A percentile compares a stretch with the other conserved stretches of the same genome.
phyloP scores from a whole-genome alignment of 2,329 filamentous ascomycete species.

The Colletotrichum orchidophilum region DNA sequence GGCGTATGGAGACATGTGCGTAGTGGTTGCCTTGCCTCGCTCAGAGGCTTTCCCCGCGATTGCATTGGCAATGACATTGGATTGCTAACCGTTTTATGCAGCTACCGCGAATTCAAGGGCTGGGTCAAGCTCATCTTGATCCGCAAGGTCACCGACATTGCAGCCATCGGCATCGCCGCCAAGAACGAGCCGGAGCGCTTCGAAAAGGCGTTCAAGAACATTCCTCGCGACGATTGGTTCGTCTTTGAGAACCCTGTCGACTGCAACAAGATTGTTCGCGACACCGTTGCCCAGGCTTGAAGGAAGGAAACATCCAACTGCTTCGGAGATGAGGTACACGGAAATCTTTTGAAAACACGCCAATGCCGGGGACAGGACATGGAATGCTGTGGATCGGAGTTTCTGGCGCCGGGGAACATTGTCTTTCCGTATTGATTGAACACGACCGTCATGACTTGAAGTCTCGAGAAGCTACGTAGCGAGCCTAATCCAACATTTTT shows the following conservation, averaged over 20 bases:
- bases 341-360: not conserved
- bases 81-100: constrained; percentile 38
- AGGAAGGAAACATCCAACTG: not conserved
- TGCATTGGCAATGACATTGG: too few relatives aligned
- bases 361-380: not conserved
- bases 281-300: constrained; percentile 36
- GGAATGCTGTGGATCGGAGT: not conserved
- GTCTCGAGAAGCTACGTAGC: constrained; percentile 3
- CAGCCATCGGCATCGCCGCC: constrained; percentile 73
- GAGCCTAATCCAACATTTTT: not conserved
- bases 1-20: constrained; percentile 82
- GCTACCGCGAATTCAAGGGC: constrained; percentile 70
- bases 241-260: constrained; percentile 84
- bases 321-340: not conserved
- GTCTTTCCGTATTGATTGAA: not conserved
- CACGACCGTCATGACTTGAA: not conserved
- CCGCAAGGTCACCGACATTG: constrained; percentile 81
- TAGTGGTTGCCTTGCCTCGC: constrained; percentile 2
- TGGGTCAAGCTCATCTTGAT: constrained; percentile 91
- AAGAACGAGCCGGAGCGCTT: constrained; percentile 82
- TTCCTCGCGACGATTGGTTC: constrained; percentile 78
- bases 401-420: not conserved
- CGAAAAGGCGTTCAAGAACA: constrained; percentile 80
- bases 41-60: not conserved
- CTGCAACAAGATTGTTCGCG: constrained; percentile 54